Conservation (phyloP, 1,284 basidiomycete species). For the Ganoderma sinense region DNA sequence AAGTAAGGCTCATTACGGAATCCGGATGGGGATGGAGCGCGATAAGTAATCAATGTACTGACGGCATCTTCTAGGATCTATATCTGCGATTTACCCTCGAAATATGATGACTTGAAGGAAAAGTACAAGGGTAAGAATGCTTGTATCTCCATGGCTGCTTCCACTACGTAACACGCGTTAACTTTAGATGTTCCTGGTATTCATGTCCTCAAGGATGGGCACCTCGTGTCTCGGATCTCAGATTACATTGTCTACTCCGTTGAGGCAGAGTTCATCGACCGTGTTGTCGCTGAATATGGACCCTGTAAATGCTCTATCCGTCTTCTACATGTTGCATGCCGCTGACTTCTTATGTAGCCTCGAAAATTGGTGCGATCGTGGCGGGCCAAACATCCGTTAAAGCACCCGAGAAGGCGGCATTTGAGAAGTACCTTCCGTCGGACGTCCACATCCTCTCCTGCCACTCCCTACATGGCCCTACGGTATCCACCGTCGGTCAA, state of each 20-base stretch:
- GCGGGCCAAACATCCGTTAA: constrained; percentile 98
- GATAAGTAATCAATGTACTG: neutral
- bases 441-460: constrained; percentile 93
- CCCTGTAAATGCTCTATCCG: constrained; percentile 67
- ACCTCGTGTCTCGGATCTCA: constrained; percentile 39
- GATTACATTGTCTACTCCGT: constrained; percentile 66
- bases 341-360: constrained; percentile 60
- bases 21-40: neutral
- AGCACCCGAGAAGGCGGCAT: constrained; percentile 91
- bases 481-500: constrained; percentile 90
- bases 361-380: constrained; percentile 92
- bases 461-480: constrained; percentile 95
- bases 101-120: constrained; percentile 69
- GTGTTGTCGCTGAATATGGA: constrained; percentile 89
- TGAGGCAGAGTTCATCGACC: constrained; percentile 90
- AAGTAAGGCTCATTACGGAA: constrained; percentile 58
- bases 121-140: constrained; percentile 68
- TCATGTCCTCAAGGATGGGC: constrained; percentile 52
- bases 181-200: constrained; percentile 61
- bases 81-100: constrained; percentile 90
- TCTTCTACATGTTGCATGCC: too few species aligned
- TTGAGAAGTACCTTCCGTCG: constrained; percentile 87
- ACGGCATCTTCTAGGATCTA: constrained; percentile 68
- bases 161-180: neutral
- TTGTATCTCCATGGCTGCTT: neutral